These are phyloP conservation scores for Globisporangium yorkense DNA, from an alignment of 352 stramenopile genomes.

Conservation along the genomic window DNA sequence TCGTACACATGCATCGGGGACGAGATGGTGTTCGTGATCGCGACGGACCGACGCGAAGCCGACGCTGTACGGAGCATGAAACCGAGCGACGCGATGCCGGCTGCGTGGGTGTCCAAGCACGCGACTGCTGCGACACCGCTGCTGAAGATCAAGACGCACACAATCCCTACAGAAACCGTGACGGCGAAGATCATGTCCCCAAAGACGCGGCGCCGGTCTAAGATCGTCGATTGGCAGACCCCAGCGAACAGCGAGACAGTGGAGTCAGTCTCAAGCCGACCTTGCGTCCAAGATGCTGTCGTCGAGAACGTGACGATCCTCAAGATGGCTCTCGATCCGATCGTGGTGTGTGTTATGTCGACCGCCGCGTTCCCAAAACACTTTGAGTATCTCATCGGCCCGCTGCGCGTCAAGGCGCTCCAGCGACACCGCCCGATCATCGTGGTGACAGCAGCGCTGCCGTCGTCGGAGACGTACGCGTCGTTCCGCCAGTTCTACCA, in stretches of 20 bases:
- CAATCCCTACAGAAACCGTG: not conserved
- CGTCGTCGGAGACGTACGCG: conserved; percentile 52
- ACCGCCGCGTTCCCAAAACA: conserved; percentile 56
- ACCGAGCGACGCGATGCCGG: conserved; percentile 8
- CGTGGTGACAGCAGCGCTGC: conserved; percentile 52
- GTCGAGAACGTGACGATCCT: conserved; percentile 48
- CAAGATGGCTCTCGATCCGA: conserved; percentile 41
- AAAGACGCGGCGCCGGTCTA: conserved; percentile 18
- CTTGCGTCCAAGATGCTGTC: conserved; percentile 35
- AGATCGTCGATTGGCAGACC: conserved; percentile 28
- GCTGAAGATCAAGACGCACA: conserved; percentile 11
- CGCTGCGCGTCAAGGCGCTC: conserved; percentile 59
- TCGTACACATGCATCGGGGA: conserved; percentile 64
- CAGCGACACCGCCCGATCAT: conserved; percentile 69
- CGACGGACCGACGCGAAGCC: conserved; percentile 47
- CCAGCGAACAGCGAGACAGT: conserved; percentile 4
- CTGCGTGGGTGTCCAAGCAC: conserved; percentile 20
- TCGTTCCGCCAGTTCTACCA: conserved; percentile 64
- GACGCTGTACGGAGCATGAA: conserved; percentile 33
- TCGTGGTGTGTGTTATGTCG: conserved; percentile 68
- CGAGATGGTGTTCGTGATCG: conserved; percentile 73
- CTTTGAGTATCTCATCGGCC: conserved; percentile 72
- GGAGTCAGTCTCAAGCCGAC: conserved; percentile 8
- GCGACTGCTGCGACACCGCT: conserved; percentile 2
- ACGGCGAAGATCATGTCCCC: not conserved